phyloP scores from a whole-genome alignment of 106 monocot genomes.

The Allium sativum region DNA sequence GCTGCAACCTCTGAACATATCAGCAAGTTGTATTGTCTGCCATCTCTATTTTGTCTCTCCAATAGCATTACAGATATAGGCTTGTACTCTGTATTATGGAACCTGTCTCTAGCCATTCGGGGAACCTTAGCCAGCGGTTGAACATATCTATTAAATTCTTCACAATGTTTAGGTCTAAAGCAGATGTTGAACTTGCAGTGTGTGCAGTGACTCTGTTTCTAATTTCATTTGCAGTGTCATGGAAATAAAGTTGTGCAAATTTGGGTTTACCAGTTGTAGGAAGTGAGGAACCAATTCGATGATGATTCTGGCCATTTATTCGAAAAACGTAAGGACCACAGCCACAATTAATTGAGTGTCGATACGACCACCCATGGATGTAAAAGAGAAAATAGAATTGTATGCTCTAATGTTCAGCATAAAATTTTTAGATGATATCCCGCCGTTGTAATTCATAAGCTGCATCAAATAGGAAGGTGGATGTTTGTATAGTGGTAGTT shows the following conservation, averaged over 20 bases:
- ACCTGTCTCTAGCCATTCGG: background rate
- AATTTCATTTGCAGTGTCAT: slow-evolving; percentile 20
- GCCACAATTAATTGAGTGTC: slow-evolving; percentile 3
- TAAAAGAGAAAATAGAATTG: slow-evolving; percentile 16
- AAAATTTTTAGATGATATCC: too few relatives aligned
- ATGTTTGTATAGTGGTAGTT: too few relatives aligned
- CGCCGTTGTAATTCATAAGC: too few relatives aligned
- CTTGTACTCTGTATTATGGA: background rate
- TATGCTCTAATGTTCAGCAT: slow-evolving; percentile 1
- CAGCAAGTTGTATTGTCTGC: background rate
- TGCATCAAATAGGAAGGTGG: too few relatives aligned
- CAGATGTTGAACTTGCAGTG: background rate
- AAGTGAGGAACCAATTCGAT: slow-evolving; percentile 1
- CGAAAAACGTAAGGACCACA: slow-evolving; percentile 9
- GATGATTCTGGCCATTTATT: slow-evolving; percentile 8
- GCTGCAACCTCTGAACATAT: slow-evolving; percentile 8
- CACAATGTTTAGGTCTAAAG: background rate
- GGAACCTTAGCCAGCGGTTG: background rate
- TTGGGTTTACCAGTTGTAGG: background rate
- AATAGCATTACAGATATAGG: background rate
- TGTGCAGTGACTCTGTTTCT: background rate
- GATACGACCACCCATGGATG: slow-evolving; percentile 13
- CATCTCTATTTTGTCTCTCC: background rate
- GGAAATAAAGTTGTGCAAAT: slow-evolving; percentile 20
- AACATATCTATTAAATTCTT: background rate